Percentiles rank a stretch among this genome's conserved stretches.
phyloP scores from a whole-genome alignment of 371 early-diverging fungal genomes.

The Lichtheimia hyalospora region DNA sequence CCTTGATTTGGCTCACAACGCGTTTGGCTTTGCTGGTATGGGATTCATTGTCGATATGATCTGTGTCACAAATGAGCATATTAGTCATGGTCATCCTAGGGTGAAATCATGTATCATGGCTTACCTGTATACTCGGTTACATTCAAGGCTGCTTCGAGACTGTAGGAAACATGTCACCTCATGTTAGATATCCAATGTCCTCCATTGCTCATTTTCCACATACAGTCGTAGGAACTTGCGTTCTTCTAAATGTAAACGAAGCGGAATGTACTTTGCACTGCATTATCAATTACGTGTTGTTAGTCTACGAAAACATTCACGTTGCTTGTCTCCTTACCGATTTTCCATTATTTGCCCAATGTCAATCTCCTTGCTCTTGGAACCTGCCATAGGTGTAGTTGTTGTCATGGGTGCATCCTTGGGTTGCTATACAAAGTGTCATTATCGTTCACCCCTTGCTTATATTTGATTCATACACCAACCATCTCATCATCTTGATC shows the following conservation, averaged over 20 bases:
- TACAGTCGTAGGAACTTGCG: constrained; percentile 86
- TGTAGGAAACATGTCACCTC: constrained; percentile 4
- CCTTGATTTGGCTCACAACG: constrained; percentile 93
- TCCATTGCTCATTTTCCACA: constrained; percentile 12
- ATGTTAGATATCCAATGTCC: constrained; percentile 6
- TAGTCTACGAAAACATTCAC: no score
- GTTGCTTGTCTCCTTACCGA: constrained; percentile 40
- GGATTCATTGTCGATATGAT: constrained; percentile 90
- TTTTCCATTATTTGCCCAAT: constrained; percentile 77
- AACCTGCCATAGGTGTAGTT: not conserved
- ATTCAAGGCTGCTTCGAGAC: constrained; percentile 88
- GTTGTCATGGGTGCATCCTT: not conserved
- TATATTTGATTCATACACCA: not conserved
- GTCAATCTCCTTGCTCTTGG: constrained; percentile 18
- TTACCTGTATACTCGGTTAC: constrained; percentile 74
- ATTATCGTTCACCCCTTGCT: no score
- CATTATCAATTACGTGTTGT: no score
- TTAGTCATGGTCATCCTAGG: not conserved
- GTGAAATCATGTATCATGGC: not conserved
- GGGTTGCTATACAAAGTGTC: not conserved
- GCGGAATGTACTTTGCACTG: constrained; percentile 86
- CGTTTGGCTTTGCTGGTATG: constrained; percentile 83
- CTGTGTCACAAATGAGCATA: constrained; percentile 64
- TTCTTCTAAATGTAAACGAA: constrained; percentile 85
- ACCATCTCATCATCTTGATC: constrained; percentile 11